Percentiles rank a stretch among this genome's conserved stretches.
These are phyloP conservation scores for Candida silvicultrix DNA, from an alignment of 805 yeast genomes.

Conservation along the genomic window DNA sequence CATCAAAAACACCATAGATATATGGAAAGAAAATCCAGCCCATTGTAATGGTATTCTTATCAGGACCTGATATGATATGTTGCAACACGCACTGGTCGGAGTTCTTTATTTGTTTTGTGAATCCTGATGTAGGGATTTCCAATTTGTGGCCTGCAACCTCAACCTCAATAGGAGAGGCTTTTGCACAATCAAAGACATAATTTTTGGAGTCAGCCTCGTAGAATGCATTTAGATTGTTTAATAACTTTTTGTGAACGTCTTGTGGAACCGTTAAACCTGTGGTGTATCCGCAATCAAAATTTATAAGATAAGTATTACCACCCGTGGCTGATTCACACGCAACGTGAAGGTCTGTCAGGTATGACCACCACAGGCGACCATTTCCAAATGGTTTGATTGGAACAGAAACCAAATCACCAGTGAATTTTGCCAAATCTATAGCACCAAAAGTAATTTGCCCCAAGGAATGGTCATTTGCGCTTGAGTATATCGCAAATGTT, in stretches of 20 bases:
- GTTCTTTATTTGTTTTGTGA: background rate
- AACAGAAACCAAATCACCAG: background rate
- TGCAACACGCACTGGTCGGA: background rate
- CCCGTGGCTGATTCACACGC: background rate
- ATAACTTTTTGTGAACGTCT: background rate
- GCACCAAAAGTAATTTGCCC: background rate
- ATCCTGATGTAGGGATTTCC: background rate
- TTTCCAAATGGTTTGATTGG: background rate
- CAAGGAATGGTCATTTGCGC: background rate
- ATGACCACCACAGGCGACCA: background rate
- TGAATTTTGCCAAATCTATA: background rate
- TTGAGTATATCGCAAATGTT: background rate
- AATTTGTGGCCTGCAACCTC: background rate
- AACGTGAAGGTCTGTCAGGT: background rate
- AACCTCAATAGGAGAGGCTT: background rate
- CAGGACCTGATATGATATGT: background rate
- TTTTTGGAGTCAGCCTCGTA: background rate
- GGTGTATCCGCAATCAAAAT: background rate
- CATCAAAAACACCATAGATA: background rate
- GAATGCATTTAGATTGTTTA: background rate
- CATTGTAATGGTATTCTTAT: background rate
- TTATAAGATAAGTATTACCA: background rate
- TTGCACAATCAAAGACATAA: background rate
- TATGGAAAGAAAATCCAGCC: background rate
- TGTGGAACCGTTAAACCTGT: background rate